Conservation (phyloP, 2,329 filamentous ascomycete species). For the Beauveria sp. region DNA sequence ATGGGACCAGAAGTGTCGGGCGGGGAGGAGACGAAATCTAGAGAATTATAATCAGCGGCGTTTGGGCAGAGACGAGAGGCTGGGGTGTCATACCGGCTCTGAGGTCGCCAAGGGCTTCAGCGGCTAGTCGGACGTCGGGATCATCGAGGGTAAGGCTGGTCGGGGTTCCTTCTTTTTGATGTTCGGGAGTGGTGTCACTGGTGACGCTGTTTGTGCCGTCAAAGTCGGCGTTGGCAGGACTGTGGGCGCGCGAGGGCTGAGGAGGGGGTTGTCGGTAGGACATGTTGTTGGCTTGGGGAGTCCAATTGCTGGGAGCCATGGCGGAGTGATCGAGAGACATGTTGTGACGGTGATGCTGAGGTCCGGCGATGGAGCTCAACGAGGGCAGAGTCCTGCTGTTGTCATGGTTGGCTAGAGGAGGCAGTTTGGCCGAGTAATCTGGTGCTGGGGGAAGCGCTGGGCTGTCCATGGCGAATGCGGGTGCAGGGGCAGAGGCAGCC, state of each 20-base stretch:
- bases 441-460: conserved; percentile 13
- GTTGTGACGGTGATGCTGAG: conserved; percentile 18
- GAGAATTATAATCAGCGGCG: conserved; percentile 12
- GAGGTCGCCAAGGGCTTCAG: conserved; percentile 68
- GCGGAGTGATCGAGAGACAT: conserved; percentile 8
- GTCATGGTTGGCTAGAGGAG: conserved; percentile 19
- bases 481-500: background rate
- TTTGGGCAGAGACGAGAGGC: background rate
- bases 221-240: conserved; percentile 41
- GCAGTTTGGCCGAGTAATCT: conserved; percentile 21
- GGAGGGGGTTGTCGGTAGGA: conserved; percentile 28
- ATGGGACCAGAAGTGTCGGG: conserved; percentile 36
- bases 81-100: conserved; percentile 53
- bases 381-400: conserved; percentile 27
- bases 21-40: conserved; percentile 62
- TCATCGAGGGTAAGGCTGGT: conserved; percentile 55
- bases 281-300: conserved; percentile 37
- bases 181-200: conserved; percentile 40
- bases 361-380: conserved; percentile 27
- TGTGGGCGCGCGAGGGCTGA: conserved; percentile 29
- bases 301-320: conserved; percentile 14
- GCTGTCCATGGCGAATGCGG: conserved; percentile 5
- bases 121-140: conserved; percentile 61
- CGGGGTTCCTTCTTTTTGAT: conserved; percentile 36
- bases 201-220: conserved; percentile 35